These are phyloP conservation scores for Colletotrichum spinosum DNA, from an alignment of 2,329 filamentous ascomycete genomes.

Conservation along the genomic window DNA sequence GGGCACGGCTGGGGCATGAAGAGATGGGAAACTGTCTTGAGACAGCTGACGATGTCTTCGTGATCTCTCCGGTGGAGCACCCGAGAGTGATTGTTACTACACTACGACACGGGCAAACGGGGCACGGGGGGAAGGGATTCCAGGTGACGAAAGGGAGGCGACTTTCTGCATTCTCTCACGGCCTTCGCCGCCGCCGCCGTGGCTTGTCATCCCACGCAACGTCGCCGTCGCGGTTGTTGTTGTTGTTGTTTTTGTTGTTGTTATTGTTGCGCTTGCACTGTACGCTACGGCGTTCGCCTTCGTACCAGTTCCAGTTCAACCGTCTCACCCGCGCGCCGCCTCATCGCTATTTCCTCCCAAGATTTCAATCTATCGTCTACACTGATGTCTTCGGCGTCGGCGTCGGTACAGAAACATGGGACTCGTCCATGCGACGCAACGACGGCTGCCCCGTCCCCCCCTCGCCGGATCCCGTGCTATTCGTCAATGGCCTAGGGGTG, in stretches of 20 bases:
- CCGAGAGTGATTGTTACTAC: no score
- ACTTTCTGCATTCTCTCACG: constrained; percentile 14
- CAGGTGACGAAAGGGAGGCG: constrained; percentile 26
- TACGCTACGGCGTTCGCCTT: no score
- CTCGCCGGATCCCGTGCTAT: constrained; percentile 13
- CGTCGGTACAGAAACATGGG: constrained; percentile 13
- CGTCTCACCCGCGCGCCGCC: constrained; percentile 10
- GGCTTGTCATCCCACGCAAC: constrained; percentile 23
- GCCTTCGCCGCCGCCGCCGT: background rate
- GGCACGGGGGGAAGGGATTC: constrained; percentile 6
- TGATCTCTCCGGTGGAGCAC: constrained; percentile 28
- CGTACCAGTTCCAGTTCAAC: background rate
- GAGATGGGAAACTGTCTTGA: constrained; percentile 33
- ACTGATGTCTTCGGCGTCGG: constrained; percentile 2
- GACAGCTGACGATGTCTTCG: constrained; percentile 35
- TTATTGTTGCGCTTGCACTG: no score
- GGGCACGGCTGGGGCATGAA: constrained; percentile 26
- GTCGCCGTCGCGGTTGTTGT: constrained; percentile 15
- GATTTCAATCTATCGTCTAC: constrained; percentile 9
- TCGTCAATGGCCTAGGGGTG: constrained; percentile 17
- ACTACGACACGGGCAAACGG: no score
- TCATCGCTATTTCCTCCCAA: background rate
- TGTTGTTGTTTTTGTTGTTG: no score
- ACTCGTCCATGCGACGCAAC: constrained; percentile 15
- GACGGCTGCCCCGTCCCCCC: constrained; percentile 11